Evolutionary conservation across 179 eudicot species (phyloP).

Genomic region (Beta corolliflora): DNA sequence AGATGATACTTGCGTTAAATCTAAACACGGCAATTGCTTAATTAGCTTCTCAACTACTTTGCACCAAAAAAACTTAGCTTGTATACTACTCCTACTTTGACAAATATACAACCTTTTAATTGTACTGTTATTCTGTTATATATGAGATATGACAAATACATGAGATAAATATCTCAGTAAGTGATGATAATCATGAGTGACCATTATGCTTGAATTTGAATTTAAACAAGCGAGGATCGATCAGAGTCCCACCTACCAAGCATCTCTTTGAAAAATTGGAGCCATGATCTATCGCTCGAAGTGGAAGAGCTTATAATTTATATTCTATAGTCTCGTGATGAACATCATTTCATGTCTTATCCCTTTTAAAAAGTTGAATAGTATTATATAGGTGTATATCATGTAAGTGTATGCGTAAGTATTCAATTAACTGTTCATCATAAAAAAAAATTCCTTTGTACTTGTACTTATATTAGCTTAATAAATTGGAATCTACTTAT

Average conservation of each 20-base stretch:
- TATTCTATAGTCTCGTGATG: neutral
- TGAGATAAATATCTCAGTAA: neutral
- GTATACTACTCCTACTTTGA: neutral
- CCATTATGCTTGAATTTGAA: slow-evolving; percentile 17
- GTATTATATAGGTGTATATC: neutral
- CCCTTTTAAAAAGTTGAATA: slow-evolving; percentile 7
- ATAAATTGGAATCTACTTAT: too few relatives aligned
- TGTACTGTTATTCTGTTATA: too few relatives aligned
- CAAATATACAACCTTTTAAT: too few relatives aligned
- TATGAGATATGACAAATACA: too few relatives aligned
- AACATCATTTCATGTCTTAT: neutral
- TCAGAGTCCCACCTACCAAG: too few relatives aligned
- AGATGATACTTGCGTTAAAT: neutral
- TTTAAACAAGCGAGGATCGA: neutral
- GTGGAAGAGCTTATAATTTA: neutral
- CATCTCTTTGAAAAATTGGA: neutral
- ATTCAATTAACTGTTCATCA: too few relatives aligned
- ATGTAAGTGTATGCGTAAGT: neutral
- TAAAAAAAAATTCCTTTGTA: too few relatives aligned
- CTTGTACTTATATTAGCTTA: too few relatives aligned
- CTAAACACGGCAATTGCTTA: neutral
- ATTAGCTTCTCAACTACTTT: too few relatives aligned
- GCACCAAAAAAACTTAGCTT: neutral
- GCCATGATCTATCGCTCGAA: neutral
- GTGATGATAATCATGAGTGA: neutral